Percentiles rank a stretch among this genome's conserved stretches.
Evolutionary conservation across 768 basidiomycete species (phyloP).

Genomic region (Kwoniella heveanensis): DNA sequence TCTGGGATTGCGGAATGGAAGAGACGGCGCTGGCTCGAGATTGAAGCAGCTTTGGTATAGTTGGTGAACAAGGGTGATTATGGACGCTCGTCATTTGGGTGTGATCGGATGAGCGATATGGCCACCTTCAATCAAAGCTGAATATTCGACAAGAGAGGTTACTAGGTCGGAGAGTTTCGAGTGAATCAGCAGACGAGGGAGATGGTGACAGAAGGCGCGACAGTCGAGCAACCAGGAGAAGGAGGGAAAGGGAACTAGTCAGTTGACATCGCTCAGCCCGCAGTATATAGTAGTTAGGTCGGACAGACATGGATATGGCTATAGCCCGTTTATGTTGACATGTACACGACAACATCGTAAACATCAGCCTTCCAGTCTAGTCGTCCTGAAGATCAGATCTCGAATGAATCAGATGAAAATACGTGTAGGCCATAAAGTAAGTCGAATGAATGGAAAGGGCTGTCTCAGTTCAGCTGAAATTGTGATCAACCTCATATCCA

Average conservation of each 20-base stretch:
- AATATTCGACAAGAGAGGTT: neutral
- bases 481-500: neutral
- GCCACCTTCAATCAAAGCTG: too few species aligned
- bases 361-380: conserved; percentile 13
- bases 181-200: neutral
- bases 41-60: conserved; percentile 17
- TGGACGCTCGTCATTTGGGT: neutral
- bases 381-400: conserved; percentile 6
- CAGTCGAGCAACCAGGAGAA: too few species aligned
- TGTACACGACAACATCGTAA: neutral
- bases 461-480: neutral
- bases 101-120: too few species aligned
- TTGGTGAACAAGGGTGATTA: conserved; percentile 3
- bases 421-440: neutral
- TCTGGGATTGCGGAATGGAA: conserved; percentile 15
- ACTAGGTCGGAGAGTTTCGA: neutral
- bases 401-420: too few species aligned
- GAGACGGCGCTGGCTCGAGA: conserved; percentile 11
- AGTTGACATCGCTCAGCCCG: neutral
- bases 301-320: neutral
- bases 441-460: neutral
- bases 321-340: neutral
- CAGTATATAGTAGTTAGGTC: neutral
- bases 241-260: too few species aligned
- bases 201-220: too few species aligned